These are phyloP conservation scores for Russula ochroleuca DNA, from an alignment of 768 basidiomycete species.

Conservation along the genomic window DNA sequence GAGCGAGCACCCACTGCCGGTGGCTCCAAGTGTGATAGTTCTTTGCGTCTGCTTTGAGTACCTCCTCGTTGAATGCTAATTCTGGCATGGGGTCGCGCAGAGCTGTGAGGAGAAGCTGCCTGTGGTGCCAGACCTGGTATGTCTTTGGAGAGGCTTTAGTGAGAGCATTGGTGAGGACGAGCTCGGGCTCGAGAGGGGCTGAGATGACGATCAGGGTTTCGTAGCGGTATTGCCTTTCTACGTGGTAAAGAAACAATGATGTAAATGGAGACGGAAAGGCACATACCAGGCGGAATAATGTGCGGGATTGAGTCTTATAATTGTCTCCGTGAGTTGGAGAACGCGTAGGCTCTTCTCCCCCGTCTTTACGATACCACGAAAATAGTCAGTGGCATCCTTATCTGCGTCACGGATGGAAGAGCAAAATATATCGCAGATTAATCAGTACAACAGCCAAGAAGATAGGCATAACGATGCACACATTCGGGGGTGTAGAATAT, in stretches of 20 bases:
- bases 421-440: slow-evolving; percentile 17
- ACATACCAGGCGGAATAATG: slow-evolving; percentile 95
- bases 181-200: slow-evolving; percentile 68
- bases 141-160: slow-evolving; percentile 84
- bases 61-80: slow-evolving; percentile 71
- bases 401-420: slow-evolving; percentile 46
- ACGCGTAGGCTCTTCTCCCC: slow-evolving; percentile 79
- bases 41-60: slow-evolving; percentile 76
- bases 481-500: slow-evolving; percentile 91
- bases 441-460: slow-evolving; percentile 24
- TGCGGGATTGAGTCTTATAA: slow-evolving; percentile 90
- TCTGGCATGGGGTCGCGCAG: slow-evolving; percentile 57
- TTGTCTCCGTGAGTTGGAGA: slow-evolving; percentile 79
- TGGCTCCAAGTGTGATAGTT: slow-evolving; percentile 99
- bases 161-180: slow-evolving; percentile 82
- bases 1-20: slow-evolving; percentile 88
- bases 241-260: slow-evolving; percentile 1
- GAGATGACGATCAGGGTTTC: slow-evolving; percentile 71
- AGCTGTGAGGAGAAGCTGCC: slow-evolving; percentile 64
- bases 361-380: slow-evolving; percentile 74
- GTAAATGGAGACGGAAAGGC: slow-evolving; percentile 1
- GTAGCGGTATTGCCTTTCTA: slow-evolving; percentile 87
- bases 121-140: slow-evolving; percentile 98
- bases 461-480: slow-evolving; percentile 39
- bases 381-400: slow-evolving; percentile 89